phyloP scores from a whole-genome alignment of 495 filamentous ascomycete genomes.

The Elaphomyces granulatus region DNA sequence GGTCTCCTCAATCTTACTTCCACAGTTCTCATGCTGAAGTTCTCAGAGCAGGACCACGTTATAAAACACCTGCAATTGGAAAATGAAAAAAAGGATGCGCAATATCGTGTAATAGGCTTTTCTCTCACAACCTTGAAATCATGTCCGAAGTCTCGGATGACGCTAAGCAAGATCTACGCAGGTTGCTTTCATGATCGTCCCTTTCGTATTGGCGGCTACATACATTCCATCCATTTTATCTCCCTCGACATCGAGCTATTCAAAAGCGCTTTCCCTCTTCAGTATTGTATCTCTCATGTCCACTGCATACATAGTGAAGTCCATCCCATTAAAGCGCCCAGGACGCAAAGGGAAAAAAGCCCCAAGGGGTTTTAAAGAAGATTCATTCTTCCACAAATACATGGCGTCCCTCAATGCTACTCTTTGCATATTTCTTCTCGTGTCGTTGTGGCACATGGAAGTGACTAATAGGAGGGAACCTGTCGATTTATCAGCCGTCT shows the following conservation, averaged over 20 bases:
- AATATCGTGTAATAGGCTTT: constrained; percentile 37
- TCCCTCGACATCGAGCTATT: constrained; percentile 6
- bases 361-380: constrained; percentile 2
- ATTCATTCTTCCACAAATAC: constrained; percentile 3
- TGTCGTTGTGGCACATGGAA: constrained; percentile 7
- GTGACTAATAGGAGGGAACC: not conserved
- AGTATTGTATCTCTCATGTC: constrained; percentile 42
- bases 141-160: not conserved
- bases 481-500: constrained; percentile 7
- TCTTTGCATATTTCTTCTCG: constrained; percentile 15
- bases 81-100: constrained; percentile 42
- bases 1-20: not conserved
- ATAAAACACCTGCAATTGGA: constrained; percentile 42
- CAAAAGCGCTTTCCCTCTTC: constrained; percentile 36
- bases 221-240: constrained; percentile 39
- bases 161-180: constrained; percentile 7
- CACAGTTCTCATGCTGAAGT: constrained; percentile 8
- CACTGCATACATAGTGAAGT: constrained; percentile 39
- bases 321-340: constrained; percentile 15
- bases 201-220: constrained; percentile 33
- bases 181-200: constrained; percentile 43
- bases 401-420: constrained; percentile 15
- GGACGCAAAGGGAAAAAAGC: constrained; percentile 23
- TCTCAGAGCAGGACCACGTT: constrained; percentile 53
- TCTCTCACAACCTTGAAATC: not conserved